Base-by-base conservation (phyloP, 441 rosid species). In the Melastoma candidum region DNA sequence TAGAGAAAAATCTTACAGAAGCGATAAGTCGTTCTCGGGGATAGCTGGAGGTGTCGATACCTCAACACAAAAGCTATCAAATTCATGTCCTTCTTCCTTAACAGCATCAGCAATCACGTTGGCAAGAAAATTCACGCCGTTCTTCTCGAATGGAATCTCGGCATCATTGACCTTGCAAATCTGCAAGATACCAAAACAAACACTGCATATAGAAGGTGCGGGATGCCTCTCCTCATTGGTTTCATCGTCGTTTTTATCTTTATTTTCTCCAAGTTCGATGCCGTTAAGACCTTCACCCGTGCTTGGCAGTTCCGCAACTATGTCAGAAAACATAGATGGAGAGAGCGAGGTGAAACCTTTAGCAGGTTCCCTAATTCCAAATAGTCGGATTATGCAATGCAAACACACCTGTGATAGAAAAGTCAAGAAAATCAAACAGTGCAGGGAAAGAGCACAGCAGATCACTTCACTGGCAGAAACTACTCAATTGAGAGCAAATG, bases 141-240 rank as follows among this genome's bases (percentile, higher is more conserved):
- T 65, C 67, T 69, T 66, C 53, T 56, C 71, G 65, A 70, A 76
- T 59, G 70, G 17, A 55, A 57, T 49, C 49, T 68, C 61, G 44
- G 70, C 66, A 48, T 71, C 85, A 67, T 71, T 77, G 43, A 58
- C 47, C 27, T 65, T 77, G 59, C 58, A 64, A 65, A 82, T 79
- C 66, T 88, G 95, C 78, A 92, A 60, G 48, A 92, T 63, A 53
- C 98, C 97, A 56, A 88, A 77, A 69, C 98, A 92, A 52, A 77
- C 60, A 50, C 68, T 47, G 76, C 98, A 92, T 48, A 81, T 14
- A 46, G 64, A 68, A n/a, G 68, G 74, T 59, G 66, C 74, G 26
- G 47, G 62, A 53, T 60, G 61, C 26, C 49, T 51, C 58, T 48
- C 70, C 53, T 53, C 48, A 12, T 12, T 25, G 1, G 59, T 26